Percentiles rank a stretch among this genome's conserved stretches.
phyloP scores from a whole-genome alignment of 371 early-diverging fungal species.

The Umbelopsis sp. region DNA sequence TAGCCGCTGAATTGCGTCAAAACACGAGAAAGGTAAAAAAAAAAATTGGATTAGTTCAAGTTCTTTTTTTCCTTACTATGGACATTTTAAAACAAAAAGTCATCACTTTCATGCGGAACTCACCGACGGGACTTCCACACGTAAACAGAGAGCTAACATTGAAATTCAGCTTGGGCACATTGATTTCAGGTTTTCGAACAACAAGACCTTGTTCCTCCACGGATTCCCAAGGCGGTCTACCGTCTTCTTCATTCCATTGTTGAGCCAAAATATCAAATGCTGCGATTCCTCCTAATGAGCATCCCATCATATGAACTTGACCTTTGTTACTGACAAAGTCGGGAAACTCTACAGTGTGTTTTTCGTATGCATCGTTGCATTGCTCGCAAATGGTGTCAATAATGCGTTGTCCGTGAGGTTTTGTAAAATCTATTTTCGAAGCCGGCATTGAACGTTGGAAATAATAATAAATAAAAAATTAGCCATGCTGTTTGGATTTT shows the following conservation, averaged over 20 bases:
- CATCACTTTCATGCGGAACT: slow-evolving; percentile 1
- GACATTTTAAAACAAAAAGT: slow-evolving; percentile 22
- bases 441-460: too few species aligned
- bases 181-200: slow-evolving; percentile 24
- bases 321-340: slow-evolving; percentile 51
- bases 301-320: slow-evolving; percentile 60
- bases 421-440: slow-evolving; percentile 42
- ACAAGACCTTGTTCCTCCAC: slow-evolving; percentile 18
- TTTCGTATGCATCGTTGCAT: slow-evolving; percentile 55
- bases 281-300: slow-evolving; percentile 70
- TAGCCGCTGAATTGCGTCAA: slow-evolving; percentile 47
- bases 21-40: slow-evolving; percentile 26
- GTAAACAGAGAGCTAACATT: slow-evolving; percentile 54
- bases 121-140: slow-evolving; percentile 61
- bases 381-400: slow-evolving; percentile 56
- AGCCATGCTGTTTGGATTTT: too few species aligned
- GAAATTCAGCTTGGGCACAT: slow-evolving; percentile 38
- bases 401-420: slow-evolving; percentile 55
- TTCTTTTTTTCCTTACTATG: slow-evolving; percentile 18
- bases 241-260: slow-evolving; percentile 44
- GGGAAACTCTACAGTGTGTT: slow-evolving; percentile 51
- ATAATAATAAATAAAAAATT: slow-evolving; percentile 21
- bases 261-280: slow-evolving; percentile 62
- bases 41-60: neutral
- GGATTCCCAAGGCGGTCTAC: slow-evolving; percentile 25